Percentiles rank a stretch among this genome's conserved stretches.
phyloP scores from a whole-genome alignment of 768 basidiomycete species.

The Kwoniella europaea region DNA sequence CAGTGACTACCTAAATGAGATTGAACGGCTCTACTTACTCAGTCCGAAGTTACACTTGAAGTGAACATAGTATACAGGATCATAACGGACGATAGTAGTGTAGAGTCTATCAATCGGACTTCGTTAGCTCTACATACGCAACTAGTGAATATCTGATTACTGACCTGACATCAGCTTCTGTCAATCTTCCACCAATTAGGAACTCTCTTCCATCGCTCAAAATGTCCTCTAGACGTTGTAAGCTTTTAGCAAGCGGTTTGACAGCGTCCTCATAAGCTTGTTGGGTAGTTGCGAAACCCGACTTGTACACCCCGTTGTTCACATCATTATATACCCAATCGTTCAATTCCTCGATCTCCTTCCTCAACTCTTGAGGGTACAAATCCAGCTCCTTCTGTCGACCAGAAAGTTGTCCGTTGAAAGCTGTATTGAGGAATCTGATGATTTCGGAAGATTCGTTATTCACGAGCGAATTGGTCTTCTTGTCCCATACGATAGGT shows the following conservation, averaged over 20 bases:
- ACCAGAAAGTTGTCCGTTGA: slow-evolving; percentile 73
- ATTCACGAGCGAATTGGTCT: slow-evolving; percentile 83
- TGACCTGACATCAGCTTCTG: slow-evolving; percentile 63
- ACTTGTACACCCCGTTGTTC: slow-evolving; percentile 71
- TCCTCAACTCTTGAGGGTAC: slow-evolving; percentile 74
- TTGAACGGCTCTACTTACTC: slow-evolving; percentile 43
- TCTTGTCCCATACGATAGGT: slow-evolving; percentile 81
- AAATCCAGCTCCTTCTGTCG: slow-evolving; percentile 67
- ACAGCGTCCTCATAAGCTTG: slow-evolving; percentile 81
- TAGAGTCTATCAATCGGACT: slow-evolving; percentile 67
- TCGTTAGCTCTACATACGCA: too few relatives aligned
- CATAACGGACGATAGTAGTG: slow-evolving; percentile 79
- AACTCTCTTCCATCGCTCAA: slow-evolving; percentile 75
- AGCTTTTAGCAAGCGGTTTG: slow-evolving; percentile 71
- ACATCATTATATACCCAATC: slow-evolving; percentile 80
- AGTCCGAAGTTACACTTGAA: slow-evolving; percentile 91
- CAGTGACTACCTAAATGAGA: background rate
- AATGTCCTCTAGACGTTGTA: slow-evolving; percentile 80
- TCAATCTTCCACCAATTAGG: slow-evolving; percentile 78
- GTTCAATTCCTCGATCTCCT: slow-evolving; percentile 82
- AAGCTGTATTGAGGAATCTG: slow-evolving; percentile 81
- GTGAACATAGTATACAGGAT: slow-evolving; percentile 77
- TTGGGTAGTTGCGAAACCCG: slow-evolving; percentile 83
- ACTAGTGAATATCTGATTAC: slow-evolving; percentile 2
- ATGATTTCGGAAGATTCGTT: slow-evolving; percentile 92